Evolutionary conservation across 306 rosid genomes (phyloP), one percentile per base, ranked within the genome.

Genomic region (Nissolia schottii): DNA sequence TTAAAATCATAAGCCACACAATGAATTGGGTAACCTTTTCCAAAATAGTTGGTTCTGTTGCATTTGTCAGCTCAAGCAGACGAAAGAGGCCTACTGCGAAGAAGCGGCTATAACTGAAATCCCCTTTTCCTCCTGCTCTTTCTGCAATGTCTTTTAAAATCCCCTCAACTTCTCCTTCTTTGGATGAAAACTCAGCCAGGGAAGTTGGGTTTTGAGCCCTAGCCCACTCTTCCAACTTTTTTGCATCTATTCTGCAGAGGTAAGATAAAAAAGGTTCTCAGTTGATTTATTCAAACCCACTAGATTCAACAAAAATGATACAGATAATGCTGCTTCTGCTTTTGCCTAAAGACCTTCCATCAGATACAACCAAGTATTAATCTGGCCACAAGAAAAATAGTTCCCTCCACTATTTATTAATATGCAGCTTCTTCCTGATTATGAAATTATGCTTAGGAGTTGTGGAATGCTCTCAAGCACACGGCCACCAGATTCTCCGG

Each of bases 81-180:
- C 98, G 97, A 60, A 93, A 93, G 28, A 93, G 93, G 40, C 98
- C 98, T 35, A 93, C 80, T 20, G 98, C 98, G 67, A 93, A 87
- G 85, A 93, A 93, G 49, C 97, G 97, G 66, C 96, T 93, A 76
- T 90, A 90, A 82, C 93, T 80, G 84, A 90, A 90, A 79, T 77
- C 87, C 35, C 85, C 91, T 73, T 90, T 85, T 43, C 87, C 74
- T 48, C 81, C 82, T 14, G 93, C 98, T 77, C 93, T 89, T 71
- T 85, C 87, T 64, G 93, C 85, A 66, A 93, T 88, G 74, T 87
- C 89, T 86, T 90, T 88, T 77, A 93, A 60, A 11, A 73, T 32
- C 32, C 84, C 90, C 77, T 93, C 98, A 71, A 85, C 81, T 76
- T 93, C 96, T 80, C 97, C 98, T 72, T 87, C 93, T 84, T 54